Conservation (phyloP, 495 filamentous ascomycete species). For the Penicillium simplicissimum region DNA sequence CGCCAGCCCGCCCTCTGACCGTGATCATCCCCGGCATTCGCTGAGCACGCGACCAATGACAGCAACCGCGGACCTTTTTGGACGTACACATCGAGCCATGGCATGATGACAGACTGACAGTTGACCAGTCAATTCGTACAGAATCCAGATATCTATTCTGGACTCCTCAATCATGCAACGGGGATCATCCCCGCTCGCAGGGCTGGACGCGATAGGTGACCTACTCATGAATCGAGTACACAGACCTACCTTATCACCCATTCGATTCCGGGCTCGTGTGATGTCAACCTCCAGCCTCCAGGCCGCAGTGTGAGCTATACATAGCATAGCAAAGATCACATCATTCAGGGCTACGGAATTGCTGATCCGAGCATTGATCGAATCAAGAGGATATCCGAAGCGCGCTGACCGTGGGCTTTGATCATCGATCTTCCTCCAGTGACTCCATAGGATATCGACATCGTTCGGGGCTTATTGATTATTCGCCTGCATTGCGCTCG, state of each 20-base stretch:
- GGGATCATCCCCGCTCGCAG: neutral
- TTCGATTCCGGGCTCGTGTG: neutral
- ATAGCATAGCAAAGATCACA: neutral
- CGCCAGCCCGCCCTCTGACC: slow-evolving; percentile 6
- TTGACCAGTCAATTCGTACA: slow-evolving; percentile 1
- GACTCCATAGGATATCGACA: neutral
- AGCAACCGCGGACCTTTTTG: slow-evolving; percentile 12
- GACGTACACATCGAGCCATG: neutral
- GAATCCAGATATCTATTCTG: neutral
- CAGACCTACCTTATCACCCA: neutral
- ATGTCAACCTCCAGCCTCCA: neutral
- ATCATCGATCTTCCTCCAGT: neutral
- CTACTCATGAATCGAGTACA: neutral
- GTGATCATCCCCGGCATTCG: slow-evolving; percentile 30
- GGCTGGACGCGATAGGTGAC: neutral
- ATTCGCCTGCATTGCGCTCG: neutral
- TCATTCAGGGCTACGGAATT: neutral
- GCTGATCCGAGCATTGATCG: neutral
- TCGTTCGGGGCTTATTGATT: neutral
- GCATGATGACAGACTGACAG: slow-evolving; percentile 7
- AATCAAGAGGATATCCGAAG: neutral
- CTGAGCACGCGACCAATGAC: slow-evolving; percentile 20
- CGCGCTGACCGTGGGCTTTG: neutral
- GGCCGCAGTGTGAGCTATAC: neutral
- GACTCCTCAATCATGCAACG: neutral